These are phyloP conservation scores for Beta macrorhiza DNA, from an alignment of 179 eudicot genomes.

Conservation along the genomic window DNA sequence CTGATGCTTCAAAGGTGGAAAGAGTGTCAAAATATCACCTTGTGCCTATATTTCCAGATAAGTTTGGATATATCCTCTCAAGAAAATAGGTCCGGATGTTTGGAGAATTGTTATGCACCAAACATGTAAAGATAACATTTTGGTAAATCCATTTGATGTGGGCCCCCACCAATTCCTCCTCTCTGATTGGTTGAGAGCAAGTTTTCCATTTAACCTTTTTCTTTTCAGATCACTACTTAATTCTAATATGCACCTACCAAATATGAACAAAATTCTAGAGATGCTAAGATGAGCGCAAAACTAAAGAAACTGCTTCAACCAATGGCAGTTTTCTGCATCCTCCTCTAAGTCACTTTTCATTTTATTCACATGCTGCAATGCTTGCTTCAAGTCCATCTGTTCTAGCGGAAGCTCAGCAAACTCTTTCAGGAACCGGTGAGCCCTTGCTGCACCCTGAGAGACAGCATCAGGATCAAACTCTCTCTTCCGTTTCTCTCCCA, in stretches of 20 bases:
- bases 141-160: too few species aligned
- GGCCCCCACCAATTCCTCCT: too few species aligned
- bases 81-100: too few species aligned
- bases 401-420: slow-evolving; percentile 82
- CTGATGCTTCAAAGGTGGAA: slow-evolving; percentile 7
- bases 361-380: slow-evolving; percentile 50
- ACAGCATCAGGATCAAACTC: slow-evolving; percentile 55
- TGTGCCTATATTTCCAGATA: background rate
- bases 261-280: slow-evolving; percentile 30
- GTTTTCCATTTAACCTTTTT: background rate
- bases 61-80: too few species aligned
- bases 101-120: too few species aligned
- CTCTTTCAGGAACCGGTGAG: slow-evolving; percentile 72
- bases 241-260: slow-evolving; percentile 19
- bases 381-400: slow-evolving; percentile 67
- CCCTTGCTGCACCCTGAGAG: slow-evolving; percentile 70
- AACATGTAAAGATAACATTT: too few species aligned
- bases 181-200: too few species aligned
- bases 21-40: background rate
- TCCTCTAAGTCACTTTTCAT: slow-evolving; percentile 62
- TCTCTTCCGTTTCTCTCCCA: slow-evolving; percentile 60
- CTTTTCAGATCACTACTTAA: background rate
- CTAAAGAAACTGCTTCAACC: slow-evolving; percentile 91
- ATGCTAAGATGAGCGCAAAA: background rate
- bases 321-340: slow-evolving; percentile 57